phyloP scores from a whole-genome alignment of 768 basidiomycete genomes.

The Neoboletus subvelutipes region DNA sequence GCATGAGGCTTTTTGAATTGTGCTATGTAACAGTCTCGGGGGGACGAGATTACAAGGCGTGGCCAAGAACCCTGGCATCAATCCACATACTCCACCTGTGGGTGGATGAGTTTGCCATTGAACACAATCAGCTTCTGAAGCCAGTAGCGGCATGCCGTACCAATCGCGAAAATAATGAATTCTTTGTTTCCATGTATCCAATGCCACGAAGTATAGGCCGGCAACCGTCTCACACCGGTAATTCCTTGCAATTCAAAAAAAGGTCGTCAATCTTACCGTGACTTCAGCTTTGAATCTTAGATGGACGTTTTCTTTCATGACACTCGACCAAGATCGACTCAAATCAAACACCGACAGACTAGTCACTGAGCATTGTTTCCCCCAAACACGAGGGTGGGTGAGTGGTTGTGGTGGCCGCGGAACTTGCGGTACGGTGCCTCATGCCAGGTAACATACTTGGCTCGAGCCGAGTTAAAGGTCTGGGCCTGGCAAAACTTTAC shows the following conservation, averaged over 20 bases:
- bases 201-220: neutral
- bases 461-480: neutral
- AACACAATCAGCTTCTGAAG: conserved; percentile 15
- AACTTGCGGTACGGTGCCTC: conserved; percentile 4
- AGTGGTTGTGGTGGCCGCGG: no score
- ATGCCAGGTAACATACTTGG: conserved; percentile 14
- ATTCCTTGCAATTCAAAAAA: neutral
- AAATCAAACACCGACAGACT: neutral
- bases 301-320: neutral
- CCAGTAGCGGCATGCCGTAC: conserved; percentile 1
- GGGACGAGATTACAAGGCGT: neutral
- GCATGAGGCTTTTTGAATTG: conserved; percentile 11
- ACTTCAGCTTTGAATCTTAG: neutral
- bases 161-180: neutral
- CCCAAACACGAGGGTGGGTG: neutral
- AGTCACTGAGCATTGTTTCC: no score
- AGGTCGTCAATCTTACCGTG: conserved; percentile 9
- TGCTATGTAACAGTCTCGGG: neutral
- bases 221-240: neutral
- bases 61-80: neutral
- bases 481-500: conserved; percentile 3
- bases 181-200: neutral
- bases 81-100: conserved; percentile 9
- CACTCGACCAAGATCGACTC: neutral
- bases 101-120: neutral